Evolutionary conservation across 2,329 filamentous ascomycete genomes (phyloP).

Genomic region (Trichophyton benhamiae): DNA sequence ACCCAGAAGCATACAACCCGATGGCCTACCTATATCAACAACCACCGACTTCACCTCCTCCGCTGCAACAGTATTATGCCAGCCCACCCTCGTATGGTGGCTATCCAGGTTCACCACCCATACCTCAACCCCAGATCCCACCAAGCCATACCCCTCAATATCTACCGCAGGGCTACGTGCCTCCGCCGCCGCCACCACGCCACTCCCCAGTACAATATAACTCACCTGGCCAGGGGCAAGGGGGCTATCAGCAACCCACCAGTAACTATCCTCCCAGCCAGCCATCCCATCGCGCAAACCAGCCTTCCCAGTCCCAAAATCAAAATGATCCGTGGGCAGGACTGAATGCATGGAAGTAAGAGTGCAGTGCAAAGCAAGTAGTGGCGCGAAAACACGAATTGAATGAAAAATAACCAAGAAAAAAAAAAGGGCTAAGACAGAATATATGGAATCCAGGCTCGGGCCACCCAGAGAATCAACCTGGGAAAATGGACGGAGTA

Average conservation of each 20-base stretch:
- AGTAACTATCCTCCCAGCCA: slow-evolving; percentile 38
- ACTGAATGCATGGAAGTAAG: slow-evolving; percentile 55
- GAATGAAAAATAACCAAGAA: not conserved
- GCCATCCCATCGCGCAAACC: slow-evolving; percentile 4
- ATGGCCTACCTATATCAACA: slow-evolving; percentile 38
- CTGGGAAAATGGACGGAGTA: not conserved
- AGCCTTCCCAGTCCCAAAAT: slow-evolving; percentile 17
- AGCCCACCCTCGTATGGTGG: slow-evolving; percentile 23
- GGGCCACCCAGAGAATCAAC: not conserved
- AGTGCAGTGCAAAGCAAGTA: not conserved
- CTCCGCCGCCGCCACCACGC: slow-evolving; percentile 54
- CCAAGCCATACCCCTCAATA: slow-evolving; percentile 31
- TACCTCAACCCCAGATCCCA: slow-evolving; percentile 14
- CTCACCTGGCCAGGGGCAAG: slow-evolving; percentile 25
- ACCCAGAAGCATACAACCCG: slow-evolving; percentile 38
- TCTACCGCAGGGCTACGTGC: slow-evolving; percentile 53
- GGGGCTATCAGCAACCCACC: slow-evolving; percentile 33
- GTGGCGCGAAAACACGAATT: not conserved
- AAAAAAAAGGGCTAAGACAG: not conserved
- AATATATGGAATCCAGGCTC: not conserved
- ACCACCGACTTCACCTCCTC: slow-evolving; percentile 33
- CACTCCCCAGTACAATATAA: slow-evolving; percentile 40
- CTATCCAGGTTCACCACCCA: slow-evolving; percentile 26
- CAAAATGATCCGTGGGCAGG: slow-evolving; percentile 56
- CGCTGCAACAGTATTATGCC: slow-evolving; percentile 28